These are phyloP conservation scores for Zygosaccharomyces gambellarensis DNA, from an alignment of 805 yeast genomes.

Conservation along the genomic window DNA sequence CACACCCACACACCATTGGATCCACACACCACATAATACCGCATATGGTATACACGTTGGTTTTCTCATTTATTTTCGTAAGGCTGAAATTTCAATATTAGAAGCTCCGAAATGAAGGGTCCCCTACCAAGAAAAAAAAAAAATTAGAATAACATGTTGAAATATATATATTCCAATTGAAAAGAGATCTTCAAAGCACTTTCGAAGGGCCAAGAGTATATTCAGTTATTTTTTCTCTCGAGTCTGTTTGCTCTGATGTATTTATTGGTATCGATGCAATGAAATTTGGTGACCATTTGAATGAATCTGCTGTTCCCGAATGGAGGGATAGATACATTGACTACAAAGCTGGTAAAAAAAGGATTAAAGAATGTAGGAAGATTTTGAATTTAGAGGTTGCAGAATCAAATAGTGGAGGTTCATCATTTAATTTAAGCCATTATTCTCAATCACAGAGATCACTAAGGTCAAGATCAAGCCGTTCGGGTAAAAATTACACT, in stretches of 20 bases:
- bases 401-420: not conserved
- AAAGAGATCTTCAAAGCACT: no score
- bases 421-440: not conserved
- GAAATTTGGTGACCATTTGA: slow-evolving; percentile 64
- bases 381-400: slow-evolving; percentile 4
- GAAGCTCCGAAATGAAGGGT: no score
- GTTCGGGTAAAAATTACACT: slow-evolving; percentile 6
- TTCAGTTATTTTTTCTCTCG: not conserved
- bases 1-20: not conserved
- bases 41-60: not conserved
- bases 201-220: not conserved
- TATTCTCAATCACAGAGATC: not conserved
- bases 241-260: not conserved
- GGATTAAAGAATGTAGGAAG: slow-evolving; percentile 29
- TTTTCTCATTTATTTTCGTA: not conserved
- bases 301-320: slow-evolving; percentile 70
- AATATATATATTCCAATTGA: no score
- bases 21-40: no score
- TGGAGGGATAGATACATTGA: slow-evolving; percentile 83
- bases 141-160: no score
- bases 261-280: slow-evolving; percentile 26
- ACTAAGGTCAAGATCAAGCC: not conserved
- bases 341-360: slow-evolving; percentile 47
- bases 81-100: no score
- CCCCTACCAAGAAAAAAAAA: no score